These are phyloP conservation scores for Ailanthus altissimus DNA, from an alignment of 345 rosid species.

Conservation along the genomic window DNA sequence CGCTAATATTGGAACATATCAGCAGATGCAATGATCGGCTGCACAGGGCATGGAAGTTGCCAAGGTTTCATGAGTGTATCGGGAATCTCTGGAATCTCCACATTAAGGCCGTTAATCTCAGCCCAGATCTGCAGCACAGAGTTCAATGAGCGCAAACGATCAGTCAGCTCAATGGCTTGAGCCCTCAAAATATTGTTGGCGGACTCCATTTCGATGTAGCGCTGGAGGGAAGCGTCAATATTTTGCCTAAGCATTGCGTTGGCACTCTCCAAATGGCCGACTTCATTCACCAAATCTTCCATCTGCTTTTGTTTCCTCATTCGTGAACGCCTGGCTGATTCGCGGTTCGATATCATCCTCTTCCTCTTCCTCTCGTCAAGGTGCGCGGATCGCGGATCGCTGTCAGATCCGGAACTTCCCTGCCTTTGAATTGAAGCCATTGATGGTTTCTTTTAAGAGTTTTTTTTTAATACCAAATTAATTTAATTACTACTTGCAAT, in stretches of 20 bases:
- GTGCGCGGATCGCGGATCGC: constrained; percentile 47
- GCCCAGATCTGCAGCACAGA: constrained; percentile 61
- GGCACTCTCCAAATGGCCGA: constrained; percentile 47
- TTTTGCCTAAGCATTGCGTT: constrained; percentile 37
- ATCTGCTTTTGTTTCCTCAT: constrained; percentile 75
- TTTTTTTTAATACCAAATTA: not conserved
- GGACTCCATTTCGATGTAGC: constrained; percentile 52
- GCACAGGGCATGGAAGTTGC: constrained; percentile 58
- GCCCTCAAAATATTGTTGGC: constrained; percentile 69
- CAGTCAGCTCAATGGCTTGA: constrained; percentile 65
- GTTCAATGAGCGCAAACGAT: constrained; percentile 55
- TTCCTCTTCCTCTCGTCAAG: constrained; percentile 80
- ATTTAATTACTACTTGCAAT: not conserved
- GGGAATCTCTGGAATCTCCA: constrained; percentile 78
- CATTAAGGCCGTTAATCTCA: constrained; percentile 50
- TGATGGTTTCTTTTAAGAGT: constrained; percentile 13
- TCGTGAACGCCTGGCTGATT: constrained; percentile 84
- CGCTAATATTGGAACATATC: constrained; percentile 48
- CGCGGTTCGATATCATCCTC: constrained; percentile 87
- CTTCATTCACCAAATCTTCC: constrained; percentile 60
- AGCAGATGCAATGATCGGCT: constrained; percentile 53
- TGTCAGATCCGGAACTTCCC: constrained; percentile 66
- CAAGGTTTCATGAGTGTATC: constrained; percentile 57
- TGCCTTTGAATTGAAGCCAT: constrained; percentile 48
- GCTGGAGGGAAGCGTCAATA: constrained; percentile 34